phyloP scores from a whole-genome alignment of 2,329 filamentous ascomycete species.

The Colletotrichum plurivorum region DNA sequence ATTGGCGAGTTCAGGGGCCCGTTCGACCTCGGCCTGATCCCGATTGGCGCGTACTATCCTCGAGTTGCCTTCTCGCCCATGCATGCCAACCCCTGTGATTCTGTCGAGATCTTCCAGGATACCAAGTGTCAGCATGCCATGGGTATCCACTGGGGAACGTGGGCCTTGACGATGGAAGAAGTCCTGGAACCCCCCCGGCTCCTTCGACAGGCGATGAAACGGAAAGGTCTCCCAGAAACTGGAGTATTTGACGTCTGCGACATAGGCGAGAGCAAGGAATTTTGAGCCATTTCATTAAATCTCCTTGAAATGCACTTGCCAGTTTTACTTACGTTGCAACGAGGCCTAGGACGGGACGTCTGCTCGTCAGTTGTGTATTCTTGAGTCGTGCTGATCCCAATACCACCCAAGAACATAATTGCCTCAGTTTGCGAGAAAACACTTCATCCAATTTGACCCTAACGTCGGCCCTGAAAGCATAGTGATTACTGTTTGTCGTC shows the following conservation, averaged over 20 bases:
- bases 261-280: slow-evolving; percentile 87
- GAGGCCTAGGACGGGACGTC: too few relatives aligned
- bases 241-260: slow-evolving; percentile 87
- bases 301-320: too few relatives aligned
- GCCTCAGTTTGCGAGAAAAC: too few relatives aligned
- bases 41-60: slow-evolving; percentile 90
- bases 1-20: slow-evolving; percentile 86
- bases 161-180: slow-evolving; percentile 88
- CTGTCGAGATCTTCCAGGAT: slow-evolving; percentile 90
- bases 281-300: slow-evolving; percentile 57
- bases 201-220: slow-evolving; percentile 79
- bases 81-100: slow-evolving; percentile 89
- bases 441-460: too few relatives aligned
- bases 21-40: slow-evolving; percentile 92
- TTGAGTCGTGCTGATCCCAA: too few relatives aligned
- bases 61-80: slow-evolving; percentile 81
- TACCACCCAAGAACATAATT: too few relatives aligned
- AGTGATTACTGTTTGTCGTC: neutral
- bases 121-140: slow-evolving; percentile 83
- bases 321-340: too few relatives aligned
- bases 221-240: slow-evolving; percentile 75
- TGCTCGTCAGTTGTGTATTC: too few relatives aligned
- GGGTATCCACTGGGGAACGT: slow-evolving; percentile 94
- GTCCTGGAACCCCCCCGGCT: slow-evolving; percentile 85
- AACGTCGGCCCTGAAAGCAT: too few relatives aligned